A percentile compares a stretch with the other conserved stretches of the same genome.
Evolutionary conservation across 495 filamentous ascomycete genomes (phyloP).

Genomic region (Tuber calosporum): DNA sequence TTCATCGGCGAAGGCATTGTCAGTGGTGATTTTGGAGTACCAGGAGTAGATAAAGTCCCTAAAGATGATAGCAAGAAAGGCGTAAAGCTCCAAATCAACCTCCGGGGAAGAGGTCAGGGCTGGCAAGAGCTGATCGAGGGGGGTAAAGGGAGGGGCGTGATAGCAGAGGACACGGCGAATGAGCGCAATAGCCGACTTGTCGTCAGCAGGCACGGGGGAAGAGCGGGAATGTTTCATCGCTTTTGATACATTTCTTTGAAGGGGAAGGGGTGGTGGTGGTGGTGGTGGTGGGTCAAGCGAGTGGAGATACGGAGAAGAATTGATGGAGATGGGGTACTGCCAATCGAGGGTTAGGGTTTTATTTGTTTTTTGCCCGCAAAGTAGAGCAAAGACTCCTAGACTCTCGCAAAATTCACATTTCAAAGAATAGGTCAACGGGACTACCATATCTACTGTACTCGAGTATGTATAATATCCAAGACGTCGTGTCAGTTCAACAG

Average conservation of each 20-base stretch:
- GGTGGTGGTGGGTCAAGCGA: slow-evolving; percentile 4
- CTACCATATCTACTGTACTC: too few relatives aligned
- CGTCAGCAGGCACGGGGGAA: slow-evolving; percentile 45
- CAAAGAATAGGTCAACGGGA: not conserved
- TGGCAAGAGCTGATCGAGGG: slow-evolving; percentile 73
- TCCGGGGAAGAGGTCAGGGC: slow-evolving; percentile 89
- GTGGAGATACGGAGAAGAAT: not conserved
- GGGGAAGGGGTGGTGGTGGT: not conserved
- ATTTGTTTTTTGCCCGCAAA: not conserved
- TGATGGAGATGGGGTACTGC: not conserved
- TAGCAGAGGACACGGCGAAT: slow-evolving; percentile 61
- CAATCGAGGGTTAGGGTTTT: not conserved
- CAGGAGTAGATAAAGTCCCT: slow-evolving; percentile 78
- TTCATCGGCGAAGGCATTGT: slow-evolving; percentile 77
- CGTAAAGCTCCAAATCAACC: slow-evolving; percentile 86
- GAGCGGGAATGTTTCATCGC: slow-evolving; percentile 7
- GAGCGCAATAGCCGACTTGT: slow-evolving; percentile 54
- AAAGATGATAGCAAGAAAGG: slow-evolving; percentile 77
- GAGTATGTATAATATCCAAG: not conserved
- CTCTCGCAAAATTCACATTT: not conserved
- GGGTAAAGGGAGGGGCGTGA: slow-evolving; percentile 45
- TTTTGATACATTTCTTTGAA: slow-evolving; percentile 5
- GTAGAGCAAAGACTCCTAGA: not conserved
- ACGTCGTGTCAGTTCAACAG: not conserved
- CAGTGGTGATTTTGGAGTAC: slow-evolving; percentile 87